phyloP scores from a whole-genome alignment of 768 basidiomycete species.

The Scleroderma citrinum region DNA sequence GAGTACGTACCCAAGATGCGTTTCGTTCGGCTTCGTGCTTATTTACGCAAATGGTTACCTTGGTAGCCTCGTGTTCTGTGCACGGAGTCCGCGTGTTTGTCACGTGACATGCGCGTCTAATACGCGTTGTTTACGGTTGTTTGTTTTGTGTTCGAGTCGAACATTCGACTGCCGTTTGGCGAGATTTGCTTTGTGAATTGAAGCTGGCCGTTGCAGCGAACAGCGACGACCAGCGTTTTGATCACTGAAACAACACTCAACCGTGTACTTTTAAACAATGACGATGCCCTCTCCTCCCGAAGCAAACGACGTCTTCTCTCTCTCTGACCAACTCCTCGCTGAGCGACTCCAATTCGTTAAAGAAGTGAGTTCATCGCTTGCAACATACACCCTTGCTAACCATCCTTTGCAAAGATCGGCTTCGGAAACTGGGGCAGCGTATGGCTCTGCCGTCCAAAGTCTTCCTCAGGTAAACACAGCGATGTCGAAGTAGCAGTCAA shows the following conservation, averaged over 20 bases:
- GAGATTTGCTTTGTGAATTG: not conserved
- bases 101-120: slow-evolving; percentile 15
- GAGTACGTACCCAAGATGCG: too few species aligned
- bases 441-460: slow-evolving; percentile 70
- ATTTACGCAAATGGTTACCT: too few species aligned
- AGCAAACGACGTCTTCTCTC: slow-evolving; percentile 58
- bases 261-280: slow-evolving; percentile 19
- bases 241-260: not conserved
- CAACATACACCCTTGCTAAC: slow-evolving; percentile 1
- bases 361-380: slow-evolving; percentile 43
- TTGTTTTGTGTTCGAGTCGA: slow-evolving; percentile 24
- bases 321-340: slow-evolving; percentile 67
- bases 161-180: not conserved
- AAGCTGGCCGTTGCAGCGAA: slow-evolving; percentile 6
- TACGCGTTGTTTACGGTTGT: slow-evolving; percentile 28
- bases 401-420: slow-evolving; percentile 54
- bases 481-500: slow-evolving; percentile 77
- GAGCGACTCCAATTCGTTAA: slow-evolving; percentile 69
- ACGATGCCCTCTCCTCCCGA: slow-evolving; percentile 21
- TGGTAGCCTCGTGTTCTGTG: too few species aligned
- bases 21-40: too few species aligned
- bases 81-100: not conserved
- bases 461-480: slow-evolving; percentile 36
- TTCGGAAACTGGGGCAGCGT: slow-evolving; percentile 93
- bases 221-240: slow-evolving; percentile 3